Percentiles rank a stretch among this genome's conserved stretches.
phyloP scores from a whole-genome alignment of 495 filamentous ascomycete species.

The Penicillium antarcticum region DNA sequence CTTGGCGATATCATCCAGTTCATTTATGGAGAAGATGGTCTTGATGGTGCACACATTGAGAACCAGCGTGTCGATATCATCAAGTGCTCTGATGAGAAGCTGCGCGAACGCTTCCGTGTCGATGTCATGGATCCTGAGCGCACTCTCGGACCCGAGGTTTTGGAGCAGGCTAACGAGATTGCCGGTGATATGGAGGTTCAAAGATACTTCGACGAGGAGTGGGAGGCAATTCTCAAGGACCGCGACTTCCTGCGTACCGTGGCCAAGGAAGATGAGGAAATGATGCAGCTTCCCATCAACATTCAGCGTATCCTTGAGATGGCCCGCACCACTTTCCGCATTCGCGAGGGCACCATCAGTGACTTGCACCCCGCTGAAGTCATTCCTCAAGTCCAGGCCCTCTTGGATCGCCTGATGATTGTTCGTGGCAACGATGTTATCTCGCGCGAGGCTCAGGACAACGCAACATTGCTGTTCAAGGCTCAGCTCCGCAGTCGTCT shows the following conservation, averaged over 20 bases:
- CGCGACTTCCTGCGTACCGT: conserved; percentile 71
- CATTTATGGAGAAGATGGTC: conserved; percentile 94
- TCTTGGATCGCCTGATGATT: conserved; percentile 74
- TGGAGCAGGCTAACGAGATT: conserved; percentile 87
- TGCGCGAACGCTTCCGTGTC: conserved; percentile 78
- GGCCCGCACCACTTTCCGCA: conserved; percentile 83
- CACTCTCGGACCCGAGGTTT: conserved; percentile 56
- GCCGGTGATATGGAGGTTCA: conserved; percentile 82
- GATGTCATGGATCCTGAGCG: conserved; percentile 89
- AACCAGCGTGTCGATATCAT: conserved; percentile 86
- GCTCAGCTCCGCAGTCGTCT: conserved; percentile 84
- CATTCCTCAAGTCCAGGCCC: conserved; percentile 71
- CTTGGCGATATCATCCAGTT: conserved; percentile 97
- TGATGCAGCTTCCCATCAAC: conserved; percentile 89
- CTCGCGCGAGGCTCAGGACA: conserved; percentile 81
- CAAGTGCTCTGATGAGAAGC: conserved; percentile 64
- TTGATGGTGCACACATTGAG: conserved; percentile 88
- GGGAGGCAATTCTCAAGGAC: conserved; percentile 70
- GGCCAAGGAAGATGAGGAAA: conserved; percentile 67
- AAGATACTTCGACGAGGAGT: conserved; percentile 82
- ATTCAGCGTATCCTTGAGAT: conserved; percentile 85
- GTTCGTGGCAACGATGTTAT: conserved; percentile 81
- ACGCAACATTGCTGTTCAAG: conserved; percentile 87
- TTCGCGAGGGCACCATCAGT: conserved; percentile 78
- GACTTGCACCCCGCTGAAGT: conserved; percentile 89